A percentile compares a stretch with the other conserved stretches of the same genome.
These are phyloP conservation scores for Coemansia asiatica DNA, from an alignment of 192 early-diverging fungal species.

Conservation along the genomic window DNA sequence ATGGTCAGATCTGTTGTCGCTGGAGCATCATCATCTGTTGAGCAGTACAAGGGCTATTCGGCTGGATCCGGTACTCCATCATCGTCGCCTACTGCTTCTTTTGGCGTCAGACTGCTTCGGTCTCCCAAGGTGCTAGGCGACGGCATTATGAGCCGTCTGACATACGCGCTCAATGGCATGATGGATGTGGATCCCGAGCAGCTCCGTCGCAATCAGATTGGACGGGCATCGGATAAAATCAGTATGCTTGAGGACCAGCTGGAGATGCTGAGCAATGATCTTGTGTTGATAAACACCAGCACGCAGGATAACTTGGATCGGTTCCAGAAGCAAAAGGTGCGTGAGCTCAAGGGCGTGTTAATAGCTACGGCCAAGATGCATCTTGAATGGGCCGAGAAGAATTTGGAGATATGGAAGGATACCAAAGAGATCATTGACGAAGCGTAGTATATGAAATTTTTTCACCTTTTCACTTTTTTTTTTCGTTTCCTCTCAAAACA, in stretches of 20 bases:
- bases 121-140: conserved; percentile 48
- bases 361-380: conserved; percentile 72
- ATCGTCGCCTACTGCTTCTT: conserved; percentile 12
- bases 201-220: conserved; percentile 85
- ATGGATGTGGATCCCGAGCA: conserved; percentile 95
- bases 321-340: conserved; percentile 92
- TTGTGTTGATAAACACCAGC: conserved; percentile 74
- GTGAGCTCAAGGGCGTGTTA: conserved; percentile 80
- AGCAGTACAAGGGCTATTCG: not conserved
- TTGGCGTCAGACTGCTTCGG: conserved; percentile 42
- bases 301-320: conserved; percentile 89
- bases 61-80: not conserved
- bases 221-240: conserved; percentile 81
- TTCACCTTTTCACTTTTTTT: conserved; percentile 11
- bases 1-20: not conserved
- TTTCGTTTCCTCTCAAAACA: not conserved
- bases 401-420: conserved; percentile 56
- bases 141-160: conserved; percentile 53
- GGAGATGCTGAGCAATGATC: conserved; percentile 67
- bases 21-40: too few species aligned
- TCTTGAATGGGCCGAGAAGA: conserved; percentile 69
- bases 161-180: conserved; percentile 80
- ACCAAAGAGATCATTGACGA: conserved; percentile 51
- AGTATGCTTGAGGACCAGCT: conserved; percentile 76
- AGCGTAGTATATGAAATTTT: conserved; percentile 17